Conservation (phyloP, 495 filamentous ascomycete genomes). For the Chaetomium tenue region DNA sequence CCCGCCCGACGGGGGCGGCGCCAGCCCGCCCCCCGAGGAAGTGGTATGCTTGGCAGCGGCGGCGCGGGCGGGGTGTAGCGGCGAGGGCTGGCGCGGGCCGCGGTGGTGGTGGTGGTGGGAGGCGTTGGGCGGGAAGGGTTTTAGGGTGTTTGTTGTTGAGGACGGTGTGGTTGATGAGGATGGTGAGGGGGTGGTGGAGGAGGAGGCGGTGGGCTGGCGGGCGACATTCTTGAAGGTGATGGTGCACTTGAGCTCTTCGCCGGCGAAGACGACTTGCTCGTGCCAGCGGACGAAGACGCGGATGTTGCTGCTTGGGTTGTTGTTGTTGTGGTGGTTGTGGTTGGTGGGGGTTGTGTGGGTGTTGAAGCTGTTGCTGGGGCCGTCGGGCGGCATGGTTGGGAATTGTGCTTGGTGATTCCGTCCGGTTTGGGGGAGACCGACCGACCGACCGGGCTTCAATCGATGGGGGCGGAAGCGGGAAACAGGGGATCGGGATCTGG, state of each 20-base stretch:
- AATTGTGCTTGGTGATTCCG: too few relatives aligned
- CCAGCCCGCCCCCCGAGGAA: constrained; percentile 30
- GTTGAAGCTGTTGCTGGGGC: constrained; percentile 24
- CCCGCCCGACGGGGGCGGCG: constrained; percentile 34
- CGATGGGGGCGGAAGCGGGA: neutral
- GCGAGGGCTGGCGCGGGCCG: constrained; percentile 28
- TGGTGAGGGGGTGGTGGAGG: neutral
- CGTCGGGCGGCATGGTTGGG: constrained; percentile 44
- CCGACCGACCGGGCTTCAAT: neutral
- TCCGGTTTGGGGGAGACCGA: constrained; percentile 1
- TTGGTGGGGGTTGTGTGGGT: constrained; percentile 6
- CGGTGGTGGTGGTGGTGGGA: constrained; percentile 22
- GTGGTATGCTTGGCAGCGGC: constrained; percentile 21
- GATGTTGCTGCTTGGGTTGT: constrained; percentile 47
- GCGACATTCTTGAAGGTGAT: constrained; percentile 92
- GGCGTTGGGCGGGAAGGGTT: constrained; percentile 1
- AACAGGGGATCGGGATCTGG: neutral
- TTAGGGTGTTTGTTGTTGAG: constrained; percentile 13
- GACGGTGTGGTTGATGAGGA: neutral
- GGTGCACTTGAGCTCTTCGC: constrained; percentile 88
- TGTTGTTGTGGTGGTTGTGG: neutral
- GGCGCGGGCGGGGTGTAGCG: constrained; percentile 20
- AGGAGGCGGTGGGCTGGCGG: constrained; percentile 8
- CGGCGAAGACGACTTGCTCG: constrained; percentile 87
- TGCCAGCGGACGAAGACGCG: constrained; percentile 93